These are phyloP conservation scores for Chrysanthemum seticuspe DNA, from an alignment of 129 eudicot species.

Conservation along the genomic window DNA sequence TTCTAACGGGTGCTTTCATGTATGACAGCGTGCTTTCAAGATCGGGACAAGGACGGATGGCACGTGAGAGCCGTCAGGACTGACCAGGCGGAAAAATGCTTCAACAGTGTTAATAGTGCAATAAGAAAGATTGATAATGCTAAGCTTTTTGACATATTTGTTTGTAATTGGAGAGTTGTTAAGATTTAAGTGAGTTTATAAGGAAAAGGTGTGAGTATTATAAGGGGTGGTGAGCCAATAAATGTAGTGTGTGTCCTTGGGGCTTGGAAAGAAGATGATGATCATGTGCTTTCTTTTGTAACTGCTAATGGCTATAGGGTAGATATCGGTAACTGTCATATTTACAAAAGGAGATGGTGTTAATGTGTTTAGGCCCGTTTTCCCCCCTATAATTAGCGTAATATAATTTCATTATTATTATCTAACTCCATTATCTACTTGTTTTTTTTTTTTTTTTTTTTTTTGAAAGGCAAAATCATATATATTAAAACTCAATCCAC, in stretches of 20 bases:
- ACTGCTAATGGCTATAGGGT: conserved; percentile 9
- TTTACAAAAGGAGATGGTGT: background rate
- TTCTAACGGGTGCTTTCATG: too few species aligned
- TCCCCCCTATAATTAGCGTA: too few species aligned
- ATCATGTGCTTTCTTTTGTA: background rate
- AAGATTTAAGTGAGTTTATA: conserved; percentile 28
- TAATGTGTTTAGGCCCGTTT: too few species aligned
- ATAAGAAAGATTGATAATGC: conserved; percentile 38
- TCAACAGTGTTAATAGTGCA: conserved; percentile 40
- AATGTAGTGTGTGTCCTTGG: conserved; percentile 33
- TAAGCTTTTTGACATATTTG: conserved; percentile 33
- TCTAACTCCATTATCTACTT: too few species aligned
- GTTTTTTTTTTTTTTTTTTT: too few species aligned
- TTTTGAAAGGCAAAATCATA: too few species aligned
- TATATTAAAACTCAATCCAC: too few species aligned
- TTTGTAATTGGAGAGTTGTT: conserved; percentile 14
- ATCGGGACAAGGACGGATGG: too few species aligned
- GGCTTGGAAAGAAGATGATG: conserved; percentile 23
- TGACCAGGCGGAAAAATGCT: too few species aligned
- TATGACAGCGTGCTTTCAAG: too few species aligned
- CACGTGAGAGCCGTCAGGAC: too few species aligned
- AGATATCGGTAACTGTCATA: conserved; percentile 8
- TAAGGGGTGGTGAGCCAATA: conserved; percentile 26
- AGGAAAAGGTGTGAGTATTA: conserved; percentile 16
- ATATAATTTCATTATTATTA: too few species aligned